Percentiles rank a stretch among this genome's conserved stretches.
phyloP scores from a whole-genome alignment of 805 yeast species.

The Danielozyma ontarioensis region DNA sequence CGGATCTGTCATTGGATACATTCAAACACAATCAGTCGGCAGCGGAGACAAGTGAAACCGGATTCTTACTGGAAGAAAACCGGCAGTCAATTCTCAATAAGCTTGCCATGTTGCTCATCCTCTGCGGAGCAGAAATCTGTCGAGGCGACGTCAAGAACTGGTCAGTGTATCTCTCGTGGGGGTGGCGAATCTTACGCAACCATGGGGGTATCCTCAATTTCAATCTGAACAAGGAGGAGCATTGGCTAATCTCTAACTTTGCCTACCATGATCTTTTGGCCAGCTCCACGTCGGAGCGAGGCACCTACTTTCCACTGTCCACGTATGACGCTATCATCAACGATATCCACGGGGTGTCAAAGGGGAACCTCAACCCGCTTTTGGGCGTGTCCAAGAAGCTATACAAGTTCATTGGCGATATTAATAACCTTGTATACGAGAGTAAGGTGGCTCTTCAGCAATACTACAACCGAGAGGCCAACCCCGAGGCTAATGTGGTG shows the following conservation, averaged over 20 bases:
- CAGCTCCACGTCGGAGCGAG: conserved; percentile 52
- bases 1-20: conserved; percentile 20
- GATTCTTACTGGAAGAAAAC: conserved; percentile 13
- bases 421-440: conserved; percentile 54
- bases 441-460: conserved; percentile 29
- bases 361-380: conserved; percentile 57
- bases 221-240: conserved; percentile 51
- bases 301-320: conserved; percentile 58
- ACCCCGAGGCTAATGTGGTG: conserved; percentile 5
- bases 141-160: conserved; percentile 76
- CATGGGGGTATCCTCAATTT: conserved; percentile 60
- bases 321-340: conserved; percentile 53
- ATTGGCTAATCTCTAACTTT: conserved; percentile 72
- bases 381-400: conserved; percentile 69
- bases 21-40: conserved; percentile 13
- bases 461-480: conserved; percentile 5
- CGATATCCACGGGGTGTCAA: conserved; percentile 27
- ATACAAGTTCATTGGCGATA: conserved; percentile 63
- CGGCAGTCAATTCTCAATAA: conserved; percentile 37
- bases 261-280: conserved; percentile 78
- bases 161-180: conserved; percentile 62
- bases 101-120: conserved; percentile 60
- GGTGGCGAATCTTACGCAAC: conserved; percentile 54
- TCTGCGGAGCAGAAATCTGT: conserved; percentile 79
- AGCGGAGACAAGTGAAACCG: conserved; percentile 13